Evolutionary conservation across 2,329 filamentous ascomycete species (phyloP), one percentile per base, ranked within the genome.

Genomic region (Aspergillus nomiae): DNA sequence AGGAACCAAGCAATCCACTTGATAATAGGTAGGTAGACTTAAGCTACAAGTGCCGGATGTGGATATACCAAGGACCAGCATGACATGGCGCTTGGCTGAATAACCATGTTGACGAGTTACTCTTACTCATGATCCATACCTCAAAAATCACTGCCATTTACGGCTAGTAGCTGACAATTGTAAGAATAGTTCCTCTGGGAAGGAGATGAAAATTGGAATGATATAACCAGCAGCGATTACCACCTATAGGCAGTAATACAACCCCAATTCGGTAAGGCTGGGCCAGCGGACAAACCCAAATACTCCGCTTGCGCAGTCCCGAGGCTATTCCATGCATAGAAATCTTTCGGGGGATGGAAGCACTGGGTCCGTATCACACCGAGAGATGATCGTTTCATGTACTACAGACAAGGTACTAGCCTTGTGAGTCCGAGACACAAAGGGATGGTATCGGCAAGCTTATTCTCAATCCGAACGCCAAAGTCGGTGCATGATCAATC

Each of bases 401-500:
- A 28, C 6, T 56, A 56, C 58, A 26, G 34, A 28, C 30, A 61
- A 51, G 38, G 54, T 51, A 4, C 48, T 28, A 58, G n/a, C 26
- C 30, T 26, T 34, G 16, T 14, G 48, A 32, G 36, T 9, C 30
- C 28, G 43, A 30, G 21, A 26, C 50, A 53, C 58, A 57, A 58
- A 43, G 38, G 54, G 61, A 58, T 57, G 54, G 58, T 64, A 58
- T 56, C 45, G 61, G 61, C 61, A 64, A 62, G 57, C 51, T 57
- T 59, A 56, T 58, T 62, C 60, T 64, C 58, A 65, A 71, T 73
- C 70, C 72, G 68, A 75, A 76, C 74, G 71, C 74, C 75, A 73
- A 70, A 69, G 70, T 72, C 70, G 70, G 67, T 75, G 67, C 72
- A 72, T 76, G 66, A 64, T 66, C 63, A 72, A 73, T 70, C 73